A percentile compares a stretch with the other conserved stretches of the same genome.
phyloP scores from a whole-genome alignment of 495 filamentous ascomycete genomes.

The Filosporella fistucella region DNA sequence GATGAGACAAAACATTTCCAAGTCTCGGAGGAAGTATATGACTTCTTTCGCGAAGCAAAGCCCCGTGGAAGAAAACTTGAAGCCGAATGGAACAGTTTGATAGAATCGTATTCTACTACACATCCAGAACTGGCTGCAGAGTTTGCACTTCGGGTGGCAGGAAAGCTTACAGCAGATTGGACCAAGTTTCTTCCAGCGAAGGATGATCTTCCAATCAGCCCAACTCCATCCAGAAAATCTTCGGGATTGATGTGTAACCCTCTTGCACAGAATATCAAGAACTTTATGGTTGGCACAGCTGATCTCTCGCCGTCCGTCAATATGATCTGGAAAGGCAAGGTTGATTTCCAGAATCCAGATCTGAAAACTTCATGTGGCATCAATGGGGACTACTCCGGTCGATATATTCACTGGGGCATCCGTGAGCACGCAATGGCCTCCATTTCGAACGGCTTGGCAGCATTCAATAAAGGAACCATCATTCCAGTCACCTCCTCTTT shows the following conservation, averaged over 20 bases:
- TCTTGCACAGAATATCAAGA: constrained; percentile 37
- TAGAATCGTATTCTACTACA: constrained; percentile 33
- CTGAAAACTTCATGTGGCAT: constrained; percentile 4
- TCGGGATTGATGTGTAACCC: constrained; percentile 47
- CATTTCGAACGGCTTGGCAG: constrained; percentile 49
- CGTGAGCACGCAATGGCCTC: constrained; percentile 50
- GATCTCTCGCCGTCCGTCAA: constrained; percentile 51
- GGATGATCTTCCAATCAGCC: constrained; percentile 23
- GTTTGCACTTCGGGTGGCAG: not conserved
- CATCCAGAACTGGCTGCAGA: constrained; percentile 43
- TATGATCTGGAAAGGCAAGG: constrained; percentile 49
- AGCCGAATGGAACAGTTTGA: constrained; percentile 39
- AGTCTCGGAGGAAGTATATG: constrained; percentile 38
- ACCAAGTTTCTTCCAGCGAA: not conserved
- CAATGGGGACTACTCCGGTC: constrained; percentile 30
- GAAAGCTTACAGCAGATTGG: constrained; percentile 4
- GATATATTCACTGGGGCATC: constrained; percentile 49
- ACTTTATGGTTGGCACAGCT: constrained; percentile 55
- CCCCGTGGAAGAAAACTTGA: constrained; percentile 36
- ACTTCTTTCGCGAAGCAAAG: constrained; percentile 42
- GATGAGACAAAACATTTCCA: constrained; percentile 40
- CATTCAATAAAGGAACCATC: constrained; percentile 43
- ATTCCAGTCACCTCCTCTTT: constrained; percentile 48
- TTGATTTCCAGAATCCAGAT: constrained; percentile 43
- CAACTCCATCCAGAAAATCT: constrained; percentile 45